Evolutionary conservation across 768 basidiomycete species (phyloP), one percentile per base, ranked within the genome.

Genomic region (Trametes sanguinea): DNA sequence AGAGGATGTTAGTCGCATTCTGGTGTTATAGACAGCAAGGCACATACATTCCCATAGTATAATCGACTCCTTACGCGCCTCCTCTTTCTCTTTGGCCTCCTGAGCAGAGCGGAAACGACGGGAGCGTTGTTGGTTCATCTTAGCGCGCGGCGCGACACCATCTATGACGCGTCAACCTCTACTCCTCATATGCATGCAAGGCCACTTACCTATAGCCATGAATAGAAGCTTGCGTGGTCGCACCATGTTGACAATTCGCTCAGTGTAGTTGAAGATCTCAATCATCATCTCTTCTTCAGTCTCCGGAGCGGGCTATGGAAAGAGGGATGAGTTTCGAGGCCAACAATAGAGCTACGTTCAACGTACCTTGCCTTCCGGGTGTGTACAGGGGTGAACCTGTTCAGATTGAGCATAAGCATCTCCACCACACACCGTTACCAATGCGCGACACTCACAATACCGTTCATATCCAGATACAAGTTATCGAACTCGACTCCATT

Each of bases 221-320:
- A 98, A 95, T 51, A 99, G 81, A 14, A 99, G 79, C 74, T 93
- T 98, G 59, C 97, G 85, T 0, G 97, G 97, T 64, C 97, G 82
- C 57, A 97, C 76, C 96, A 98, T 98, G 74, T 95, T 94, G 29
- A 99, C 95, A 29, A 99, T 90, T 45, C 97, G 85, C 71, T 98
- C 94, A 0, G 97, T 99, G 77, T 99, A 99, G 54, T 83, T 86
- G 79, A 99, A 98, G 35, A 99, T 83, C 74, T 98, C 97, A 5
- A 93, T 71, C 97, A 99, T 99, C 97, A 99, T 99, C 53, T 97
- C 95, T 71, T 95, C 93, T 73, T 99, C 97, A 2, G 95, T 98
- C 75, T 97, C 94, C 0, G 97, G 97, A 5, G 97, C 87, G 39
- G 96, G 95, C 89, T 95, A 68, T 35, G 52, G 46, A 35, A 51